Conservation (phyloP, 139 green algal genomes). For the Chlorella sp. region DNA sequence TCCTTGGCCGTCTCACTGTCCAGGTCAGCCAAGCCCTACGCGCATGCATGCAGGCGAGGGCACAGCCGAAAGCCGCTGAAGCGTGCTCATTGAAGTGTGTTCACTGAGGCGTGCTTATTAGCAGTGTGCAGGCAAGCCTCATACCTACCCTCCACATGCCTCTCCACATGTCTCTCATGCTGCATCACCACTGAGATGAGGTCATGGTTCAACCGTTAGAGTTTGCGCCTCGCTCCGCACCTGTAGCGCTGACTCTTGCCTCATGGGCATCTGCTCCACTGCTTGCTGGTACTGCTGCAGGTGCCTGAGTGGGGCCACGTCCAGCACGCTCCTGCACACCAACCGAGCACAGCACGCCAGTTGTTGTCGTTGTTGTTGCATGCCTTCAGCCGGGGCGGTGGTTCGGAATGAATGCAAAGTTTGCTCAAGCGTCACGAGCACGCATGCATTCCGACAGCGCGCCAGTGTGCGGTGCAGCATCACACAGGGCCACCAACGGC, state of each 20-base stretch:
- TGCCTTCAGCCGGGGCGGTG: too few species aligned
- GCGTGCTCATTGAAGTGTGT: background rate
- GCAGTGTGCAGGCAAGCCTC: background rate
- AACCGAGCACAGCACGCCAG: too few species aligned
- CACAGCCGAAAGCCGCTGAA: too few species aligned
- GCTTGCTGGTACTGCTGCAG: background rate
- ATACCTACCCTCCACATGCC: background rate
- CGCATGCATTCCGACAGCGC: too few species aligned
- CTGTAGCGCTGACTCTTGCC: background rate
- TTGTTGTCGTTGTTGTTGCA: too few species aligned
- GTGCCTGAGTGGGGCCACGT: background rate
- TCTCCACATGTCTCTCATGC: too few species aligned
- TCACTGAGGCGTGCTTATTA: background rate
- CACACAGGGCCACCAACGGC: too few species aligned
- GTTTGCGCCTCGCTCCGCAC: background rate
- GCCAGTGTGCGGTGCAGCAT: too few species aligned
- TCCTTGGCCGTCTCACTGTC: background rate
- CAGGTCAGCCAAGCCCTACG: background rate
- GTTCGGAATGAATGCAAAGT: too few species aligned
- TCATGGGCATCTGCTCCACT: background rate
- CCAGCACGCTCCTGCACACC: background rate
- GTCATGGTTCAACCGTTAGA: background rate
- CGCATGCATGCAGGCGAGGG: too few species aligned
- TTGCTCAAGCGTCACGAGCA: too few species aligned
- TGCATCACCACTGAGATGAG: too few species aligned